Percentiles rank a stretch among this genome's conserved stretches.
phyloP scores from a whole-genome alignment of 768 basidiomycete species.

The Leccinum pellstonianum region DNA sequence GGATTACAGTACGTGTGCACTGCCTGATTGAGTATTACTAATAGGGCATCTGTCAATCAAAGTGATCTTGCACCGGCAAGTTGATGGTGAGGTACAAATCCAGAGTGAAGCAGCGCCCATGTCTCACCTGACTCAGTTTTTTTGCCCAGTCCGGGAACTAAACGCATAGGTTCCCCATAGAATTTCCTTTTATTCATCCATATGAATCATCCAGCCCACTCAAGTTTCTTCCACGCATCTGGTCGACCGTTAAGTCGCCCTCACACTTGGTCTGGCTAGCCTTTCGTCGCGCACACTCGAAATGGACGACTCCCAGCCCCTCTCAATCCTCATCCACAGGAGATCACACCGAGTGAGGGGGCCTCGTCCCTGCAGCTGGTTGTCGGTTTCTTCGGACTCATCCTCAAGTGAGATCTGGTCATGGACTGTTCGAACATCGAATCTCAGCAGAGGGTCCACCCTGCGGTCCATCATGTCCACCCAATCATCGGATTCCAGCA shows the following conservation, averaged over 20 bases:
- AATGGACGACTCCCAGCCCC: constrained; percentile 15
- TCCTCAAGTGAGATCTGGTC: constrained; percentile 18
- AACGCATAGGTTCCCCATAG: neutral
- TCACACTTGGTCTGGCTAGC: neutral
- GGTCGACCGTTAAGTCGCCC: neutral
- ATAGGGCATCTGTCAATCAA: neutral
- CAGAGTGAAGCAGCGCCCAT: constrained; percentile 18
- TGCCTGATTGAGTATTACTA: neutral
- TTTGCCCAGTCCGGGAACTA: constrained; percentile 4
- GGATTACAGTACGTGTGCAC: neutral
- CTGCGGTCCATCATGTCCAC: constrained; percentile 15
- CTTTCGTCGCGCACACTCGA: neutral
- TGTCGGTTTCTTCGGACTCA: constrained; percentile 16
- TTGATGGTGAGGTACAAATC: constrained; percentile 13
- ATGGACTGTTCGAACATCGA: constrained; percentile 13
- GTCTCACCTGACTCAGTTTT: constrained; percentile 3
- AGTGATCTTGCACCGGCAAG: constrained; percentile 13
- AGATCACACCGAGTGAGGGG: constrained; percentile 24
- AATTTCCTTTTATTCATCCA: constrained; percentile 18
- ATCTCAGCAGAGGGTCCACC: constrained; percentile 17
- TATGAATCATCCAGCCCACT: constrained; percentile 16
- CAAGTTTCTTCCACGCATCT: constrained; percentile 5
- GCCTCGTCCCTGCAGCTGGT: constrained; percentile 32
- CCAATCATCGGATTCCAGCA: constrained; percentile 15
- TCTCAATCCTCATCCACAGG: constrained; percentile 6